Evolutionary conservation across 768 basidiomycete species (phyloP).

Genomic region (Psilocybe cubensis): DNA sequence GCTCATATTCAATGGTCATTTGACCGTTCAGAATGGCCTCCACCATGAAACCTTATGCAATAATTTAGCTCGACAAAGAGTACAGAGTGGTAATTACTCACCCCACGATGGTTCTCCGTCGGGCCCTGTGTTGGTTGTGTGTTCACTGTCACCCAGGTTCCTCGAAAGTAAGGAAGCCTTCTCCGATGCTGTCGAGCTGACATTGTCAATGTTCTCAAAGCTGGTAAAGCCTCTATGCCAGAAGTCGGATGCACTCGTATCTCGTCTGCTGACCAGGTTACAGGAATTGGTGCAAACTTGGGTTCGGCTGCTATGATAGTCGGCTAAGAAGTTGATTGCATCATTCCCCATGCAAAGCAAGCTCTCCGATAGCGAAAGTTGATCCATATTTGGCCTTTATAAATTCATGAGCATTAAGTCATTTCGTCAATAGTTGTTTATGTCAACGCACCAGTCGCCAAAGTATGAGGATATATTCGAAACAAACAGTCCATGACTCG

Average conservation of each 20-base stretch:
- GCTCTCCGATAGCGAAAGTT: neutral
- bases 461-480: neutral
- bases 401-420: neutral
- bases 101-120: neutral
- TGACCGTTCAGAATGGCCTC: neutral
- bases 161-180: neutral
- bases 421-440: neutral
- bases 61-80: too few species aligned
- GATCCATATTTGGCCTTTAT: neutral
- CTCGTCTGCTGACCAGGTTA: neutral
- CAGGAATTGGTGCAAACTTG: neutral
- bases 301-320: neutral
- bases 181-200: too few species aligned
- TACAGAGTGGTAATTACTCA: too few species aligned
- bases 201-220: too few species aligned
- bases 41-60: neutral
- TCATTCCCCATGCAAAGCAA: neutral
- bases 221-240: neutral
- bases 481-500: neutral
- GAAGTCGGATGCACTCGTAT: neutral
- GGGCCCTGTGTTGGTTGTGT: neutral
- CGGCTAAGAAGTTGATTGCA: neutral
- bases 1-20: neutral
- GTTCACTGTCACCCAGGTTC: neutral
- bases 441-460: neutral